Evolutionary conservation across 2,329 filamentous ascomycete genomes (phyloP).

Genomic region (Aureobasidium musti): DNA sequence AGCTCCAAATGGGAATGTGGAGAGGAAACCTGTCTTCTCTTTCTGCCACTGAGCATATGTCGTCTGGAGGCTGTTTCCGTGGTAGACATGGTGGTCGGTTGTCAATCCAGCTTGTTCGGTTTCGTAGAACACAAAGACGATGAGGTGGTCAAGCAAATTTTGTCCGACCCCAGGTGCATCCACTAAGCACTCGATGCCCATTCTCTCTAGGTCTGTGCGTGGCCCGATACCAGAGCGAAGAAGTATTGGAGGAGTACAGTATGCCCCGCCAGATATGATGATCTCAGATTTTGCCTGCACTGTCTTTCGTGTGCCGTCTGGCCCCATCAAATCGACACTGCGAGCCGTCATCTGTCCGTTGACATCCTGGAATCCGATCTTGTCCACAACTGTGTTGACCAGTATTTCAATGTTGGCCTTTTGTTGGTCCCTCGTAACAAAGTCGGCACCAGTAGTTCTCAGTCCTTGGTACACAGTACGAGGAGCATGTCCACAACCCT

Average conservation of each 20-base stretch:
- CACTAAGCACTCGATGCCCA: constrained; percentile 50
- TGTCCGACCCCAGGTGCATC: constrained; percentile 56
- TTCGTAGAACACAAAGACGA: constrained; percentile 41
- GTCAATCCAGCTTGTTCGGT: constrained; percentile 54
- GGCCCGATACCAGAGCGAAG: constrained; percentile 58
- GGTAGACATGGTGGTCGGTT: constrained; percentile 59
- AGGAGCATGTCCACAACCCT: constrained; percentile 53
- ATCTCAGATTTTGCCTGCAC: constrained; percentile 52
- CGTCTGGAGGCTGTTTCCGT: constrained; percentile 55
- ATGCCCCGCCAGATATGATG: constrained; percentile 53
- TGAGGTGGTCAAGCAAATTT: constrained; percentile 38
- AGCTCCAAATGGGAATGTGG: constrained; percentile 63
- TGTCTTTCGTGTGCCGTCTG: constrained; percentile 44
- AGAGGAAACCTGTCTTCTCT: constrained; percentile 59
- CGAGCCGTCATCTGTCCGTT: constrained; percentile 47
- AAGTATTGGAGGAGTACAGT: constrained; percentile 56
- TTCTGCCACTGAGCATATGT: constrained; percentile 60
- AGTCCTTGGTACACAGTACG: constrained; percentile 56
- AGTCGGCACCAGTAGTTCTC: constrained; percentile 56
- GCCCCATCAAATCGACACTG: constrained; percentile 49
- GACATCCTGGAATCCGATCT: constrained; percentile 50
- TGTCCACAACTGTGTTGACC: constrained; percentile 40
- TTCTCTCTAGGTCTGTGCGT: constrained; percentile 42
- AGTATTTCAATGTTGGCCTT: constrained; percentile 46
- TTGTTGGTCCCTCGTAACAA: constrained; percentile 45